Evolutionary conservation across 2,329 filamentous ascomycete genomes (phyloP), one percentile per base, ranked within the genome.

Genomic region (Whalleya microplaca): DNA sequence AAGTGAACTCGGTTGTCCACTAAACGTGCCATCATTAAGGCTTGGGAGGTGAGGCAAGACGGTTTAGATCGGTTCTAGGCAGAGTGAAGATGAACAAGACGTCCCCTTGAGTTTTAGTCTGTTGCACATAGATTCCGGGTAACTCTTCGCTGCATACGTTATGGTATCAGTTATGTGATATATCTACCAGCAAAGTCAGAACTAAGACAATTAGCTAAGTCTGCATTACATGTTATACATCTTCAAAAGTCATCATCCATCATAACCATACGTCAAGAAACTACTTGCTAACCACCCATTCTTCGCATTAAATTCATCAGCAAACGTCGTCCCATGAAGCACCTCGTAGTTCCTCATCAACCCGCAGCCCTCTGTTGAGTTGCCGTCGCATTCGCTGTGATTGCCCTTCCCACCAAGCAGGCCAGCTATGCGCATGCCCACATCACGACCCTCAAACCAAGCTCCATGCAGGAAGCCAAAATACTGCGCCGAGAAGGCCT

Each of bases 391-490:
- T 44, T 58, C 45, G 5, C 29, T 32, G 20, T 54, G 19, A 6
- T 47, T 54, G 20, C 51, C 52, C 8, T 53, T 54, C 23, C 68
- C 43, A 47, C 61, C 48, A 2, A 78, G 50, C 45, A 73, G 68
- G 7, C 65, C 73, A 1, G 77, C 78, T 37, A 83, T 71, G 1
- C 73, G 72, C 41, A 74, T 69, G 0, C 79, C 84, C 0, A 76
- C 79, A 5, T 78, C 75, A 1, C 75, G 74, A 0, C 84, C 84
- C 64, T 86, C 84, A 40, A 77, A 84, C 71, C 77, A 87, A 0
- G 84, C 83, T 0, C 84, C 84, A 23, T 89, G 87, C 66, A 89
- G 63, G 70, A 86, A 89, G 0, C 87, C 87, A 69, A 81, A 90
- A 68, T 87, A 88, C 63, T 84, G 77, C 0, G 84, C 78, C 42